A percentile compares a stretch with the other conserved stretches of the same genome.
phyloP scores from a whole-genome alignment of 2,329 filamentous ascomycete species.

The Exophiala alcalophila region DNA sequence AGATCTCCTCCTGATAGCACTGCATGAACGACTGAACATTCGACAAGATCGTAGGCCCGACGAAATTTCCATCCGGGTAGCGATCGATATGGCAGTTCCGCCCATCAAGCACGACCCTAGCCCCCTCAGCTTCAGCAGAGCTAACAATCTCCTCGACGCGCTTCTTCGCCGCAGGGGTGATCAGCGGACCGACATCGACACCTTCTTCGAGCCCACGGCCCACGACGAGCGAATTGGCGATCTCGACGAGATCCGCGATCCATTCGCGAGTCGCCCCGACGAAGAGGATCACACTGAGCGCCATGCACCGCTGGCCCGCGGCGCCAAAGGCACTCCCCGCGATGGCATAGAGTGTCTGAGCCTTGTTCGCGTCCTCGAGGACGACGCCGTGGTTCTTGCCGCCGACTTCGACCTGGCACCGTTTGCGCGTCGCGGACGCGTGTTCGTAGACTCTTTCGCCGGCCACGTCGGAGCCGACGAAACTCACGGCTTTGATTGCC shows the following conservation, averaged over 20 bases:
- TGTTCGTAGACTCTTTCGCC: constrained; percentile 60
- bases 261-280: constrained; percentile 43
- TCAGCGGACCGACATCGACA: constrained; percentile 59
- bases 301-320: constrained; percentile 2
- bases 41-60: constrained; percentile 63
- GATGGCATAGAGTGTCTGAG: constrained; percentile 32
- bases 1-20: constrained; percentile 59
- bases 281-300: constrained; percentile 44
- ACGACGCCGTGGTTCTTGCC: constrained; percentile 53
- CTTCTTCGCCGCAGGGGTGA: constrained; percentile 53
- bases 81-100: constrained; percentile 26
- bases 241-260: constrained; percentile 50
- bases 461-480: constrained; percentile 57
- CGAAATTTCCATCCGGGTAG: constrained; percentile 59
- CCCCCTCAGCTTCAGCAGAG: constrained; percentile 62
- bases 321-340: constrained; percentile 17
- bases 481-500: constrained; percentile 56
- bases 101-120: constrained; percentile 52
- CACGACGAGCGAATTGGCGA: constrained; percentile 52
- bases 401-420: constrained; percentile 60
- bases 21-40: constrained; percentile 58
- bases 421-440: constrained; percentile 59
- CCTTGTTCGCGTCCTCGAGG: constrained; percentile 42
- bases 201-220: constrained; percentile 53
- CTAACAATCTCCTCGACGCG: constrained; percentile 57